Evolutionary conservation across 2,329 filamentous ascomycete genomes (phyloP), one percentile per base, ranked within the genome.

Genomic region (Monosporascus ibericus): DNA sequence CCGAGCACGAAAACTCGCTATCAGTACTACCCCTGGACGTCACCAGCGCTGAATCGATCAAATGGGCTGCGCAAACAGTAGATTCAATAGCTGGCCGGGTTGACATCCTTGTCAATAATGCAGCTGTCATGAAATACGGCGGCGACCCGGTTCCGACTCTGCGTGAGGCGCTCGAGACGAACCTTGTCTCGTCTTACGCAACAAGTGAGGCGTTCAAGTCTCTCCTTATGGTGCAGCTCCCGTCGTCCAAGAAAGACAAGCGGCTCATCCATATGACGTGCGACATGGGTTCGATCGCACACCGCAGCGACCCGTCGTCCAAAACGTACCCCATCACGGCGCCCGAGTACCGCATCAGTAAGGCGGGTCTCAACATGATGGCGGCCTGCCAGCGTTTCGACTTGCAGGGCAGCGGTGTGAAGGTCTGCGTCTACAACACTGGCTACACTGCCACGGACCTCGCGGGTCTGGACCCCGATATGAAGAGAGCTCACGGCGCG

Each of bases 21-120:
- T 44, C 51, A 8, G 57, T 52, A 9, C 46, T 62, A 22, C 60
- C 59, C 49, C 51, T 62, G 5, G 58, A 62, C 22, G 57, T 55
- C 44, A 58, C 49, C 1, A 52, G 52, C 1, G 47, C 52, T 17
- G 46, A 53, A 24, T 60, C 58, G 9, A 50, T 62, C 36, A 37
- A 39, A 39, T 25, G 17, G 24, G 60, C 58, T 20, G 58, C 51
- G 7, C 47, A 50, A 1, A 22, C 44, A 5, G 55, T 59, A 20
- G 38, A 56, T 39, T 44, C 52, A 8, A 44, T 56, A 9, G 44
- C 34, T 2, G 60, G 58, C 14, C 54, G 58, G 3, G 38, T 62
- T 14, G 60, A 62, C 40, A 51, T 58, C 34, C 55, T 62, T 11
- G 49, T 61, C 48, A 60, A 60, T 51, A 62, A 62, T 44, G 58